phyloP scores from a whole-genome alignment of 345 rosid genomes.

The Rhizophora mangle region DNA sequence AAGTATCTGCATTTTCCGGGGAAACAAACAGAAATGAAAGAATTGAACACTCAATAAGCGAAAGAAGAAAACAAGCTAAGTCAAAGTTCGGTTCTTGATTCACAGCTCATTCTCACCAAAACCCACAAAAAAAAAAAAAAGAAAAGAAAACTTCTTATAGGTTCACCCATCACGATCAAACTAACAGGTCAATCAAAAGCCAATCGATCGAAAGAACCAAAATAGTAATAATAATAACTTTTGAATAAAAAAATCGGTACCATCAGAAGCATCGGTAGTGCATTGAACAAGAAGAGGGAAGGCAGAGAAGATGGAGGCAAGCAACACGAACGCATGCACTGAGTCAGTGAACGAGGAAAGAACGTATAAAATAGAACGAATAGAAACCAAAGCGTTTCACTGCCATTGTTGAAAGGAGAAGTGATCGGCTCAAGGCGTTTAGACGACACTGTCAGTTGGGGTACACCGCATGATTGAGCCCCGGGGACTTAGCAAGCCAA shows the following conservation, averaged over 20 bases:
- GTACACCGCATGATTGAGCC: slow-evolving; percentile 21
- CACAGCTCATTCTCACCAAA: neutral
- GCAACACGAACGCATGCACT: slow-evolving; percentile 4
- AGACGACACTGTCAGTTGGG: slow-evolving; percentile 30
- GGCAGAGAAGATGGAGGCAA: slow-evolving; percentile 16
- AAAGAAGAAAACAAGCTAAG: neutral
- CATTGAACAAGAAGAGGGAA: slow-evolving; percentile 27
- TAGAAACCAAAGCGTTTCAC: slow-evolving; percentile 2
- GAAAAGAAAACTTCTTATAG: neutral
- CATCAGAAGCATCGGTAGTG: slow-evolving; percentile 44
- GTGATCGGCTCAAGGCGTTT: neutral
- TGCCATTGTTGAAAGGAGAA: slow-evolving; percentile 13
- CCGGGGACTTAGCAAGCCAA: slow-evolving; percentile 13
- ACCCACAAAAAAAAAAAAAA: slow-evolving; percentile 3
- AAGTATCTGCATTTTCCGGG: slow-evolving; percentile 26
- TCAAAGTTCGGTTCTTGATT: slow-evolving; percentile 12
- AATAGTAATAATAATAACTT: neutral
- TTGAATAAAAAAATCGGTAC: slow-evolving; percentile 12
- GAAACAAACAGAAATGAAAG: slow-evolving; percentile 27
- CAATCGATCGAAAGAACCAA: neutral
- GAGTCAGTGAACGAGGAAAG: slow-evolving; percentile 23
- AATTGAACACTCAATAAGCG: slow-evolving; percentile 11
- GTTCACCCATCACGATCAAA: slow-evolving; percentile 13
- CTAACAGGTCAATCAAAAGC: neutral
- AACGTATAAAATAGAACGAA: slow-evolving; percentile 8